These are phyloP conservation scores for Suillus decipiens DNA, from an alignment of 768 basidiomycete genomes.

Conservation along the genomic window DNA sequence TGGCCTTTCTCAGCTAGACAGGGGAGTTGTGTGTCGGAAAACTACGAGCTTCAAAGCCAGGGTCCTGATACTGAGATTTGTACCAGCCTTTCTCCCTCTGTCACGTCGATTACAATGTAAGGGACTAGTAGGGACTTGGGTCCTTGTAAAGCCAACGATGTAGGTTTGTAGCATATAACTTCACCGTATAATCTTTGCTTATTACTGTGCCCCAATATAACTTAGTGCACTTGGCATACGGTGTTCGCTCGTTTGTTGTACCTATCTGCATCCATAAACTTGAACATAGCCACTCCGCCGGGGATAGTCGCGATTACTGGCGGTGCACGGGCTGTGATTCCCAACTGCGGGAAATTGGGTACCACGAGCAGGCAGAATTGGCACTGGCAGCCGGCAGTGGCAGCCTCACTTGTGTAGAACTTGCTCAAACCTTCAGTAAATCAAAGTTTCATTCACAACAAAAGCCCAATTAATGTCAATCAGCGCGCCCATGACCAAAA, in stretches of 20 bases:
- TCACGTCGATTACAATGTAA: background rate
- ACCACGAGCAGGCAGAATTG: too few species aligned
- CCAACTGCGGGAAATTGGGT: background rate
- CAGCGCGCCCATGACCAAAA: too few species aligned
- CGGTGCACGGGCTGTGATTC: background rate
- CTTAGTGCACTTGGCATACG: background rate
- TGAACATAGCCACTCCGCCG: background rate
- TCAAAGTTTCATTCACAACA: too few species aligned
- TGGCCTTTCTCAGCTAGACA: constrained; percentile 7
- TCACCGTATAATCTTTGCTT: background rate
- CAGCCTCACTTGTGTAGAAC: too few species aligned
- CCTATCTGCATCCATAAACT: background rate
- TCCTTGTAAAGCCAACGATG: background rate
- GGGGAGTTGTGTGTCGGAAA: background rate
- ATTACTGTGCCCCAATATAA: background rate
- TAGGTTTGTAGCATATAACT: background rate
- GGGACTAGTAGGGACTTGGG: background rate
- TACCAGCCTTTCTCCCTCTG: background rate
- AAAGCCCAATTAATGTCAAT: too few species aligned
- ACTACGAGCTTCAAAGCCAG: constrained; percentile 11
- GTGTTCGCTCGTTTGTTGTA: background rate
- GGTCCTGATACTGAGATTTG: background rate
- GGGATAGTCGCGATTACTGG: background rate
- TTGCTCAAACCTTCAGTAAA: too few species aligned
- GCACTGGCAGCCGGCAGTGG: too few species aligned